Evolutionary conservation across 2,329 filamentous ascomycete species (phyloP), one percentile per base, ranked within the genome.

Genomic region (Calonectria fujianensis): DNA sequence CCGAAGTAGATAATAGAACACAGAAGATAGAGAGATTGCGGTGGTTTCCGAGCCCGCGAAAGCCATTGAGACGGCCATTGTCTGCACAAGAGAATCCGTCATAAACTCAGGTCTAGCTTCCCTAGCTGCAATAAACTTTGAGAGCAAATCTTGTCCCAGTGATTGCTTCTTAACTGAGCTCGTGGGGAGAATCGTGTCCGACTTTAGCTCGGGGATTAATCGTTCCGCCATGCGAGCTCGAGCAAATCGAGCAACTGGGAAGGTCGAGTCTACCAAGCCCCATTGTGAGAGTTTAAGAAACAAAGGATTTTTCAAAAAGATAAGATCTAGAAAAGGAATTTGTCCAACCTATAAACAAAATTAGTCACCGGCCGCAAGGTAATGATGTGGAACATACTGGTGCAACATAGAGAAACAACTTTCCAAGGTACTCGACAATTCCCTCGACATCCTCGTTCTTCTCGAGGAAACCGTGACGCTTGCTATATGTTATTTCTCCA

Each of bases 41-140:
- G 94, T 96, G 0, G 94, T 96, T 84, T 97, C 95, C 2, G 91
- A 93, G 4, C 94, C 94, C 0, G 95, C 95, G 78, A 94, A 91
- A 0, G 90, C 90, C 93, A 94, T 94, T 73, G 89, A 92, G n/a
- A 93, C 90, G 65, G 92, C 93, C 85, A 94, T 93, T 9, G 93
- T 93, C 77, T 94, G 91, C 14, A 95, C 93, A 11, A 94, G 88
- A 4, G 88, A 88, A 79, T 95, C 92, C 31, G 88, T 92, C 92
- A 95, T 94, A 84, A 95, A 93, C 2, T 93, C 91, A 0, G 93
- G 93, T 54, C 93, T 91, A 24, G 91, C 89, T 79, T 93, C 89
- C 61, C 91, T 90, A 1, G 93, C 93, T 78, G 93, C 91, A 13
- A 94, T 89, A 83, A 95, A 95, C 82, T 94, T 94, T 79, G 91